phyloP scores from a whole-genome alignment of 768 basidiomycete species.

The Trametes gibbosa region DNA sequence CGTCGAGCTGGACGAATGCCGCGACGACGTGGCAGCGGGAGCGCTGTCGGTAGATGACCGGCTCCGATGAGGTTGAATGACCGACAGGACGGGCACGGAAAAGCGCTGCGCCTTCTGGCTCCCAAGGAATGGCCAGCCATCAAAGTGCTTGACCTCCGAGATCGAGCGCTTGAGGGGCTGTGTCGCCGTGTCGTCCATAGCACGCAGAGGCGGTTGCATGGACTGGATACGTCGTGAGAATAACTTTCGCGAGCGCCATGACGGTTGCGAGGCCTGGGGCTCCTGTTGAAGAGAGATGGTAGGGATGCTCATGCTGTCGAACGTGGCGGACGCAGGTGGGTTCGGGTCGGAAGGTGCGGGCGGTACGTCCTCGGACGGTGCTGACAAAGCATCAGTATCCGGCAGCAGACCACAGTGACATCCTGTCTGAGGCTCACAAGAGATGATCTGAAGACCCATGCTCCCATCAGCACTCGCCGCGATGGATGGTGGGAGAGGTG shows the following conservation, averaged over 20 bases:
- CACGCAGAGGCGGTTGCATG: constrained; percentile 20
- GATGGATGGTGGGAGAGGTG: constrained; percentile 10
- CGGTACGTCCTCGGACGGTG: background rate
- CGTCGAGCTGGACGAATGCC: constrained; percentile 5
- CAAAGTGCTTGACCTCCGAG: constrained; percentile 19
- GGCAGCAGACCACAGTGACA: background rate
- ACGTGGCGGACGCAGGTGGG: constrained; percentile 9
- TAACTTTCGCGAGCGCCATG: constrained; percentile 1
- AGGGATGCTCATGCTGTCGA: constrained; percentile 20
- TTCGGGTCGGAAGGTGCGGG: background rate
- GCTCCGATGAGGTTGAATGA: constrained; percentile 5
- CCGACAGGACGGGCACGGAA: constrained; percentile 15
- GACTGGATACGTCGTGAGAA: constrained; percentile 25
- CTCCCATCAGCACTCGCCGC: background rate
- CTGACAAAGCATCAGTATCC: background rate
- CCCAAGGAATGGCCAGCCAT: constrained; percentile 23
- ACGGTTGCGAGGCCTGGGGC: background rate
- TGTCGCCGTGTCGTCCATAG: constrained; percentile 4
- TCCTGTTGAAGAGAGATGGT: constrained; percentile 15
- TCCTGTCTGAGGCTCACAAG: background rate
- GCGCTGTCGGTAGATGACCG: constrained; percentile 14
- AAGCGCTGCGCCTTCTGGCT: constrained; percentile 12
- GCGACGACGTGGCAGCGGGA: constrained; percentile 4
- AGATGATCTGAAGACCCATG: background rate
- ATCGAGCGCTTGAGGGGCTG: constrained; percentile 15